Evolutionary conservation across 441 rosid genomes (phyloP), one percentile per base, ranked within the genome.

Genomic region (Pelargonium cotyledonis): DNA sequence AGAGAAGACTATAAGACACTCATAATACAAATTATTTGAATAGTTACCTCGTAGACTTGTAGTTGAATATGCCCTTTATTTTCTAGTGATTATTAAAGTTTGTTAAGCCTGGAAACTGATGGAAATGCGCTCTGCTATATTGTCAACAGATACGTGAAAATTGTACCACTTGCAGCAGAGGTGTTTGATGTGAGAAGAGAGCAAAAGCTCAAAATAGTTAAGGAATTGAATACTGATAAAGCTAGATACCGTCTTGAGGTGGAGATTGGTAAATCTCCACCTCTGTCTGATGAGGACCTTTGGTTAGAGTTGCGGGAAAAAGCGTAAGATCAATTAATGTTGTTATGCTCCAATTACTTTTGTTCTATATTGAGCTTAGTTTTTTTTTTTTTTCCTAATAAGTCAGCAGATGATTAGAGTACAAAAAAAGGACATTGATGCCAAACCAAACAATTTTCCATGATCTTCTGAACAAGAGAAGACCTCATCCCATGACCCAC

Each of bases 201-300:
- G 67, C 97, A 95, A 81, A 95, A 95, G 81, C 90, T 87, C 72
- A 86, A 91, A 79, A 95, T 95, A 88, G 89, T 87, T 9, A 88
- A 86, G 80, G 91, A 87, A 75, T 65, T 95, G 61, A 89, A 86
- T 15, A 70, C 80, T 67, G 96, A 91, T 69, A 85, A 76, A 73
- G 96, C 95, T 29, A 87, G 97, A 79, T 88, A 69, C 70, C 85
- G 80, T 65, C 79, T 95, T 75, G 99, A 95, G 84, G 90, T 83
- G 21, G 96, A 88, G 82, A 91, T 91, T 76, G 99, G 99, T 67
- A 90, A 88, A 85, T 84, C 99, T 73, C 97, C 97, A 0, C 90
- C 99, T 57, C 97, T 95, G 76, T 86, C 99, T 12, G 99, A 95
- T 43, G 97, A 87, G 46, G 97, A 89, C 65, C 72, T 81, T 57